Conservation (phyloP, 371 early-diverging fungal species). For the Mortierella sp. region DNA sequence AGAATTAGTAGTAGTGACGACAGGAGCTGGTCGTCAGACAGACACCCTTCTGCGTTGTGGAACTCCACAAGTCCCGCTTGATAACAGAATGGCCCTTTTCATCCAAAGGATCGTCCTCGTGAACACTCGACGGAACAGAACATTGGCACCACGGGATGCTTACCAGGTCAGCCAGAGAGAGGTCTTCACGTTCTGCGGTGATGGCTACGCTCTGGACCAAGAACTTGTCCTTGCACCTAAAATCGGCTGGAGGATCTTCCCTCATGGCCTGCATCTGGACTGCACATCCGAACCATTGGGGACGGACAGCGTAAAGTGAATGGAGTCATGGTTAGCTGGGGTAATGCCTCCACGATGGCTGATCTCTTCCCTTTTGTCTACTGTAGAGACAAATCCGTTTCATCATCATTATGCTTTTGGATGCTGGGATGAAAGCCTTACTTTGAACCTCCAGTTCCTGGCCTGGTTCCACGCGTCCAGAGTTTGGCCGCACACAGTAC, state of each 20-base stretch:
- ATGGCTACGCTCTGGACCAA: conserved; percentile 88
- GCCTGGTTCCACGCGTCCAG: conserved; percentile 85
- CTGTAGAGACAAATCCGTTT: too few relatives aligned
- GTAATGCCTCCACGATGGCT: neutral
- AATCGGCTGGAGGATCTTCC: conserved; percentile 82
- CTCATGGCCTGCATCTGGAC: conserved; percentile 91
- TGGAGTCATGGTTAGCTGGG: neutral
- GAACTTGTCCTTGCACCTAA: conserved; percentile 95
- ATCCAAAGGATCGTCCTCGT: too few relatives aligned
- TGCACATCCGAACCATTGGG: conserved; percentile 27
- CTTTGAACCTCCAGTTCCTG: conserved; percentile 81
- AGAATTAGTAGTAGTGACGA: too few relatives aligned
- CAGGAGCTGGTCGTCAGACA: too few relatives aligned
- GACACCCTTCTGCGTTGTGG: too few relatives aligned
- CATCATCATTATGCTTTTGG: too few relatives aligned
- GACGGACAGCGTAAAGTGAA: too few relatives aligned
- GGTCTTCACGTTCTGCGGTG: conserved; percentile 58
- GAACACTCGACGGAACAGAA: neutral
- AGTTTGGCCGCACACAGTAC: conserved; percentile 97
- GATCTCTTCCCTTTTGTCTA: conserved; percentile 2
- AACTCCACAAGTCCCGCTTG: neutral
- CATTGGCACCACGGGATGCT: neutral
- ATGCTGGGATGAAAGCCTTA: conserved; percentile 42
- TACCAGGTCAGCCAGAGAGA: conserved; percentile 60
- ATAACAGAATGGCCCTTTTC: neutral